Conservation (phyloP, 2,329 filamentous ascomycete genomes). For the Colletotrichum neosansevieriae region DNA sequence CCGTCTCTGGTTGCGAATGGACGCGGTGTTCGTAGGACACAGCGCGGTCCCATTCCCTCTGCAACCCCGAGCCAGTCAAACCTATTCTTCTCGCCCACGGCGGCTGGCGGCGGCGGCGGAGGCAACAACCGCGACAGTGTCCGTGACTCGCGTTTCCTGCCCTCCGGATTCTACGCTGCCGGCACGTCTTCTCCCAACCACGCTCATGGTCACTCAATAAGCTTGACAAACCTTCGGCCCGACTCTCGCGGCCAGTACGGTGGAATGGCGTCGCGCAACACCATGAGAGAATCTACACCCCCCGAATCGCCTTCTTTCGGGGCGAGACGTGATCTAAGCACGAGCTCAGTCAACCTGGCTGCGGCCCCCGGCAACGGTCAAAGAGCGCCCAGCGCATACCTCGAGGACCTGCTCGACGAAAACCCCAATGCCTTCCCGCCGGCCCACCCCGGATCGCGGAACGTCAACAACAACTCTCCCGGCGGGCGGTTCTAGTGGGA, state of each 20-base stretch:
- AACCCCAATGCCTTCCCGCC: constrained; percentile 68
- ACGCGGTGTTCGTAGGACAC: constrained; percentile 64
- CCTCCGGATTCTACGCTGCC: constrained; percentile 90
- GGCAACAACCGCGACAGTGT: constrained; percentile 58
- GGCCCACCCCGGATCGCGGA: constrained; percentile 43
- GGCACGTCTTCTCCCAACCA: constrained; percentile 64
- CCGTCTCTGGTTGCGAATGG: constrained; percentile 61
- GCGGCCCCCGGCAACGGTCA: constrained; percentile 69
- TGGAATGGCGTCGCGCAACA: constrained; percentile 53
- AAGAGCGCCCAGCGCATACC: constrained; percentile 86
- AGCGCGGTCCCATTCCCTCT: constrained; percentile 65
- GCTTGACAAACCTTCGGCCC: constrained; percentile 70
- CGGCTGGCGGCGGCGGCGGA: constrained; percentile 71
- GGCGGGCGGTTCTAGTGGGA: constrained; percentile 18
- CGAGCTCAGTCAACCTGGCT: constrained; percentile 76
- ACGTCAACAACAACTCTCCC: constrained; percentile 26
- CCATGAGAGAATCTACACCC: constrained; percentile 64
- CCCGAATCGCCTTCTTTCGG: constrained; percentile 72
- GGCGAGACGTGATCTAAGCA: constrained; percentile 65
- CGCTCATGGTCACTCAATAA: constrained; percentile 66
- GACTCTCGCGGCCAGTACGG: constrained; percentile 65
- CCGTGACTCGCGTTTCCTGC: constrained; percentile 84
- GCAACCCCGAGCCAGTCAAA: constrained; percentile 73
- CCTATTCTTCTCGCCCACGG: constrained; percentile 96
- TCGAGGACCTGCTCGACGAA: constrained; percentile 90